phyloP scores from a whole-genome alignment of 495 filamentous ascomycete species.

The Annulohypoxylon stygium region DNA sequence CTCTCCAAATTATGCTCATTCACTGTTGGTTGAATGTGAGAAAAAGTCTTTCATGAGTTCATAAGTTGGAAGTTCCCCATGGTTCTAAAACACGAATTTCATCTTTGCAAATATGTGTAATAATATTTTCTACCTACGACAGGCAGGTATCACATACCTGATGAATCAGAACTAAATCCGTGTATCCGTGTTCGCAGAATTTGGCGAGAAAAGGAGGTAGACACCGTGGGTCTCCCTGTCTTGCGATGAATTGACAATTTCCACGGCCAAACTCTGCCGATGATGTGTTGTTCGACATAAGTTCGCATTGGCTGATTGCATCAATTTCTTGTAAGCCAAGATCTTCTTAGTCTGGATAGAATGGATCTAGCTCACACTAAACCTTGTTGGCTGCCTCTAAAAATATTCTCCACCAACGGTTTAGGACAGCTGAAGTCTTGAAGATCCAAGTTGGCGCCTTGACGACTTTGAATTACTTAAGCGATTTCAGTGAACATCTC shows the following conservation, averaged over 20 bases:
- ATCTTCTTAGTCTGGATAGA: constrained; percentile 13
- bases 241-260: constrained; percentile 14
- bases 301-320: constrained; percentile 26
- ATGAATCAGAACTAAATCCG: neutral
- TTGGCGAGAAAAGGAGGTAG: neutral
- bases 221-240: constrained; percentile 8
- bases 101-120: neutral
- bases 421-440: neutral
- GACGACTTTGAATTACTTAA: neutral
- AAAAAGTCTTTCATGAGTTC: neutral
- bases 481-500: neutral
- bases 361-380: constrained; percentile 17
- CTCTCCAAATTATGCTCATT: neutral
- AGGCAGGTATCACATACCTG: constrained; percentile 2
- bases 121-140: neutral
- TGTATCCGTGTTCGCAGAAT: neutral
- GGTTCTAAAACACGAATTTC: neutral
- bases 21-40: constrained; percentile 19
- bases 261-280: constrained; percentile 15
- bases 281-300: constrained; percentile 14
- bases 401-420: constrained; percentile 23
- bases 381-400: constrained; percentile 25
- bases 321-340: constrained; percentile 34
- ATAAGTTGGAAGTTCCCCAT: neutral
- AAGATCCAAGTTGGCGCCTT: neutral